phyloP scores from a whole-genome alignment of 2,329 filamentous ascomycete genomes.

The Alternaria sp. region DNA sequence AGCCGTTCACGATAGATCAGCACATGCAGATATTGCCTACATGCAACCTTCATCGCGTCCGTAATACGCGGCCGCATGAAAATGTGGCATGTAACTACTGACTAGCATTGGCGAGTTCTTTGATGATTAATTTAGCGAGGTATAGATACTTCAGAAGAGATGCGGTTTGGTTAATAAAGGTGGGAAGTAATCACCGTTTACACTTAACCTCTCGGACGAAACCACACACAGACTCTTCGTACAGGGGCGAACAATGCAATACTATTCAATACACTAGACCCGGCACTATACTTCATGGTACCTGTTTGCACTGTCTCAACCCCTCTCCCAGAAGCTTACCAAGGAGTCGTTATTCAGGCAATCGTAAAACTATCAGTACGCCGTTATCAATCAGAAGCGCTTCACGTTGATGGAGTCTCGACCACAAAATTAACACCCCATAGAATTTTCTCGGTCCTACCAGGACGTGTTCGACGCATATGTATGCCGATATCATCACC shows the following conservation, averaged over 20 bases:
- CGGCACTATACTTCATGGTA: background rate
- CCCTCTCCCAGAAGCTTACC: background rate
- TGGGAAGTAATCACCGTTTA: background rate
- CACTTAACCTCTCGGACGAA: background rate
- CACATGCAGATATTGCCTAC: background rate
- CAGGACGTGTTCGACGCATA: slow-evolving; percentile 2
- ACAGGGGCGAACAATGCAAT: background rate
- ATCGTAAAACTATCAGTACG: background rate
- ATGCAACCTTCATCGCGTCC: background rate
- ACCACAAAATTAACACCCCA: background rate
- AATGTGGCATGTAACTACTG: background rate
- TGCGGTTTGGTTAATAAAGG: background rate
- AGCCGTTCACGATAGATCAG: background rate
- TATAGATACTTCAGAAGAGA: background rate
- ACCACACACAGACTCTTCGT: background rate
- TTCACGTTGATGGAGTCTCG: background rate
- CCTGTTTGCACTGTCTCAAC: background rate
- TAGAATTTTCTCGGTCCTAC: slow-evolving; percentile 7
- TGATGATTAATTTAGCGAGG: background rate
- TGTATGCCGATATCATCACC: slow-evolving; percentile 7
- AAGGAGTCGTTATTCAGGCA: background rate
- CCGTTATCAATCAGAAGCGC: background rate
- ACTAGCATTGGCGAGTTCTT: rapidly evolving
- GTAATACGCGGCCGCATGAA: background rate
- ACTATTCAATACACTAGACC: background rate